A percentile compares a stretch with the other conserved stretches of the same genome.
Conservation (phyloP, 768 basidiomycete species). For the Phylloporus arenicola region DNA sequence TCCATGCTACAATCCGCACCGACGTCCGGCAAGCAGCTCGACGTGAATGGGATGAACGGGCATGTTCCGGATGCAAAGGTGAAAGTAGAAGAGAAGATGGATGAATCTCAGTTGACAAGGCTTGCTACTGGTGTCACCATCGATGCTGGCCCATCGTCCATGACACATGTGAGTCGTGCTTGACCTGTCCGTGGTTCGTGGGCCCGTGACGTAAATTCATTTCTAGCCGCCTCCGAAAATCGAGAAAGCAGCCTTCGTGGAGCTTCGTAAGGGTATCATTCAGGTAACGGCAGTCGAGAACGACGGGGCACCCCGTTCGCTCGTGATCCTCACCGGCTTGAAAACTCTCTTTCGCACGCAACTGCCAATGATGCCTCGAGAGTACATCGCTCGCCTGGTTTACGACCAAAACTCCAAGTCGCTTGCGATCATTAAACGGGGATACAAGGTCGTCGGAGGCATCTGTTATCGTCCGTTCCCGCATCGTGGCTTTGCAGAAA, state of each 20-base stretch:
- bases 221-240: conserved; percentile 49
- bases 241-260: conserved; percentile 75
- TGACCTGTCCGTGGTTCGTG: not conserved
- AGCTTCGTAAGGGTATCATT: conserved; percentile 80
- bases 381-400: conserved; percentile 95
- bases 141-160: conserved; percentile 49
- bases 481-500: conserved; percentile 92
- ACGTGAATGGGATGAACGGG: conserved; percentile 40
- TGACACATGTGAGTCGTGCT: conserved; percentile 41
- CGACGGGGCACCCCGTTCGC: conserved; percentile 66
- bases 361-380: conserved; percentile 97
- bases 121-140: conserved; percentile 78
- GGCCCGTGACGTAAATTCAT: conserved; percentile 3
- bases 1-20: conserved; percentile 35
- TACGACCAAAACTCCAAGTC: conserved; percentile 89
- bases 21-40: conserved; percentile 35
- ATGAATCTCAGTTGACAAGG: conserved; percentile 68
- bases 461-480: conserved; percentile 97
- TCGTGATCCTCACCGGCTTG: conserved; percentile 86
- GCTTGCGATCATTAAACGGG: conserved; percentile 91
- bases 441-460: conserved; percentile 93
- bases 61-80: conserved; percentile 47
- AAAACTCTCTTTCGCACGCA: conserved; percentile 98
- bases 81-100: conserved; percentile 76
- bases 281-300: conserved; percentile 81